Base-by-base conservation (phyloP, 495 filamentous ascomycete species). In the Annulohypoxylon nitens region DNA sequence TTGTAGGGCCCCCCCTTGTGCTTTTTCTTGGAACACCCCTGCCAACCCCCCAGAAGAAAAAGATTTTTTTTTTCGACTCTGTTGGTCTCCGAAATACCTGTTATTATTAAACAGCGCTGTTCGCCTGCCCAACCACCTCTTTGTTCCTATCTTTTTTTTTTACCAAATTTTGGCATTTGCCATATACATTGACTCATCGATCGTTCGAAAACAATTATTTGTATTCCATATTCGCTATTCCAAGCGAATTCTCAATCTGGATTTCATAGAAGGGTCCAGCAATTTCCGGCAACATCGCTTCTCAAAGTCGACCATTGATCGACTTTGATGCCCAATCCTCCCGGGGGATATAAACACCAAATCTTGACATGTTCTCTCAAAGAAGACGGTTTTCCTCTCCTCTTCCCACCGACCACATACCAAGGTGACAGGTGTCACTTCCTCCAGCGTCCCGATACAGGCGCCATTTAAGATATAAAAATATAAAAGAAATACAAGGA, bases 361-460 rank as follows among this genome's bases (percentile, higher is more conserved):
- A 73, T 71, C 76, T 79, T 83, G 83, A 83, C 82, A 86, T 86
- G 84, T 86, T 83, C 76, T 81, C 80, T 81, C 79, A 76, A 82
- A 82, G 78, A 83, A 81, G 80, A 83, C 77, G 79, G 76, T 78
- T 78, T 79, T 82, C 79, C 77, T 84, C 80, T 75, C 82, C 79
- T 83, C 83, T 85, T 83, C 83, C 83, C 78, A 83, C 84, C 84
- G 84, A 86, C 80, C 83, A 84, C 83, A 86, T 83, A 82, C 82
- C 84, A 82, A 85, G 84, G 84, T 86, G 84, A 86, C 83, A 73
- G 81, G 82, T 73, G 78, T 85, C 82, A 81, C 82, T 79, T 81
- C 78, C 79, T 78, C 64, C 76, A 76, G 82, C 83, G 81, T 81
- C 78, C 80, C 83, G 82, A 81, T 83, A 82, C 79, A 79, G 78